These are phyloP conservation scores for Rhodotorula kratochvilovae DNA, from an alignment of 768 basidiomycete genomes.

Conservation along the genomic window DNA sequence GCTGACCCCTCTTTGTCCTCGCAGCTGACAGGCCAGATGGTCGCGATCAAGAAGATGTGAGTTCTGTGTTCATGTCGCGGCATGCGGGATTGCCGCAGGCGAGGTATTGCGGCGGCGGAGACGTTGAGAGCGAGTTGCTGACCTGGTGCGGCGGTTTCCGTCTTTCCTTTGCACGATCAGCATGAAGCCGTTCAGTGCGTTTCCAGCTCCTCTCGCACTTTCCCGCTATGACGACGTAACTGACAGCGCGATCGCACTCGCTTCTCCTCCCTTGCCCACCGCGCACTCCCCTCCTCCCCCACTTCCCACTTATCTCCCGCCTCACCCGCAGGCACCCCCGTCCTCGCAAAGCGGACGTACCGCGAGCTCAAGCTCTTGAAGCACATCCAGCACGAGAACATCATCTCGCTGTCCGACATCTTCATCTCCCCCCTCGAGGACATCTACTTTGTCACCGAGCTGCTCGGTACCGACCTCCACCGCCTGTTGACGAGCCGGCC, in stretches of 20 bases:
- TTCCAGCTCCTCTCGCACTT: background rate
- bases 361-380: slow-evolving; percentile 96
- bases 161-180: slow-evolving; percentile 52
- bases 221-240: background rate
- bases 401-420: slow-evolving; percentile 96
- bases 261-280: background rate
- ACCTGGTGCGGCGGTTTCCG: background rate
- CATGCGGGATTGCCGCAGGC: background rate
- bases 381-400: slow-evolving; percentile 98
- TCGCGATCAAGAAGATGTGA: slow-evolving; percentile 85
- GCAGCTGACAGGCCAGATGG: slow-evolving; percentile 85
- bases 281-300: background rate
- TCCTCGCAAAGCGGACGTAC: slow-evolving; percentile 95
- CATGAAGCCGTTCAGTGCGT: slow-evolving; percentile 91
- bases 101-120: background rate
- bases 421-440: slow-evolving; percentile 97
- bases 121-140: background rate
- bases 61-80: background rate
- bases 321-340: slow-evolving; percentile 62
- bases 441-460: slow-evolving; percentile 98
- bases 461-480: slow-evolving; percentile 95
- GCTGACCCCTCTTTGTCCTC: slow-evolving; percentile 68
- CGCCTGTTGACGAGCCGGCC: slow-evolving; percentile 92
- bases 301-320: background rate
- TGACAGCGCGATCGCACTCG: background rate